phyloP scores from a whole-genome alignment of 2,329 filamentous ascomycete species.

The Teratosphaeria gauchensis region DNA sequence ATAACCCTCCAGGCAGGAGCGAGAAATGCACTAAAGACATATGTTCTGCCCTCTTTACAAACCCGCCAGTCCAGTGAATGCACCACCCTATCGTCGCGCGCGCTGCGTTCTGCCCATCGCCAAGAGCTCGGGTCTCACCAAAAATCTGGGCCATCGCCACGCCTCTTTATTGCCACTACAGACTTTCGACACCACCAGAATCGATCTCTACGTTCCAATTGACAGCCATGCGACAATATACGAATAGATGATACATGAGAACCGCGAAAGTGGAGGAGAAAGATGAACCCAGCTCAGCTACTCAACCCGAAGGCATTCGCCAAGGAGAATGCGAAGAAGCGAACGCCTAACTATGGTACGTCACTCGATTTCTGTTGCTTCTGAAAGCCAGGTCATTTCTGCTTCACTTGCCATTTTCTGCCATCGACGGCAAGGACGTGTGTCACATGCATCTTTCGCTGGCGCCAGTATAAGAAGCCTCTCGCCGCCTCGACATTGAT shows the following conservation, averaged over 20 bases:
- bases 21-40: background rate
- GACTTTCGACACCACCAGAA: background rate
- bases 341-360: conserved; percentile 21
- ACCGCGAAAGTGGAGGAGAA: background rate
- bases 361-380: conserved; percentile 3
- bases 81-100: background rate
- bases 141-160: background rate
- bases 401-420: background rate
- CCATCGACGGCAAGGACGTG: background rate
- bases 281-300: conserved; percentile 15
- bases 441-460: background rate
- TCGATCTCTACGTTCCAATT: background rate
- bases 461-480: background rate
- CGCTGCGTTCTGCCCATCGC: background rate
- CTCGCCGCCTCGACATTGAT: background rate
- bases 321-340: conserved; percentile 24
- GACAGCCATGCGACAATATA: background rate
- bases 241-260: background rate
- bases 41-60: too few relatives aligned
- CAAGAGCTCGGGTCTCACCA: background rate
- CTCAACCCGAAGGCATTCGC: conserved; percentile 30
- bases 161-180: background rate
- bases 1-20: background rate
- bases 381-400: background rate
- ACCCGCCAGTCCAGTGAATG: too few relatives aligned